Evolutionary conservation across 176 grass and related monocot genomes (phyloP).

Genomic region (Oryza glaberrima): DNA sequence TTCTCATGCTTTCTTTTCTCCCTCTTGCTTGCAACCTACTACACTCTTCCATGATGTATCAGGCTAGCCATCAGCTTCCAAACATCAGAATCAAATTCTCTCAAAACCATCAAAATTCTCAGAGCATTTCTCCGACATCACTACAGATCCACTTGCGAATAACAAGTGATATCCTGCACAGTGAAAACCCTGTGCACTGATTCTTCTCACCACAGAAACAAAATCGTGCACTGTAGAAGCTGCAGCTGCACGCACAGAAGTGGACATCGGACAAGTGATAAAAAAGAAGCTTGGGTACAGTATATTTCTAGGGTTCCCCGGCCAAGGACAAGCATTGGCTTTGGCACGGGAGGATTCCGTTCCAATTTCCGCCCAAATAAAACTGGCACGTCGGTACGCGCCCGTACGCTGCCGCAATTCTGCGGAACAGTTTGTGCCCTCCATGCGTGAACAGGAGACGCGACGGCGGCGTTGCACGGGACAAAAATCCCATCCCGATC

Average conservation of each 20-base stretch:
- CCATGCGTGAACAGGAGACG: background rate
- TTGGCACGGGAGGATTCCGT: background rate
- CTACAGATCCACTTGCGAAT: background rate
- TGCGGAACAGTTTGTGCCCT: background rate
- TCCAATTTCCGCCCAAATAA: too few species aligned
- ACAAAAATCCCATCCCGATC: slow-evolving; percentile 10
- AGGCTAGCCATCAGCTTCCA: background rate
- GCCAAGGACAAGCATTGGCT: slow-evolving; percentile 6
- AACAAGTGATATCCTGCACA: background rate
- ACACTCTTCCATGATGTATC: background rate
- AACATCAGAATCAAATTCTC: background rate
- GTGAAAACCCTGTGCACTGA: slow-evolving; percentile 7
- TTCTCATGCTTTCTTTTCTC: background rate
- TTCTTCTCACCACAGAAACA: background rate
- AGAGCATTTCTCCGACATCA: background rate
- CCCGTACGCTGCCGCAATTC: slow-evolving; percentile 38
- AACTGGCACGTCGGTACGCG: background rate
- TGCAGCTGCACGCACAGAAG: background rate
- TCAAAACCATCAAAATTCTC: background rate
- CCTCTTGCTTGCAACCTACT: background rate
- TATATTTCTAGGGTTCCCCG: slow-evolving; percentile 28
- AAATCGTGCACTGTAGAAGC: background rate
- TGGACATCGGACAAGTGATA: background rate
- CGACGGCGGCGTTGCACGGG: slow-evolving; percentile 32
- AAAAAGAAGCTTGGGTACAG: background rate